phyloP scores from a whole-genome alignment of 2,329 filamentous ascomycete genomes.

The Dothideomycetes sp. region DNA sequence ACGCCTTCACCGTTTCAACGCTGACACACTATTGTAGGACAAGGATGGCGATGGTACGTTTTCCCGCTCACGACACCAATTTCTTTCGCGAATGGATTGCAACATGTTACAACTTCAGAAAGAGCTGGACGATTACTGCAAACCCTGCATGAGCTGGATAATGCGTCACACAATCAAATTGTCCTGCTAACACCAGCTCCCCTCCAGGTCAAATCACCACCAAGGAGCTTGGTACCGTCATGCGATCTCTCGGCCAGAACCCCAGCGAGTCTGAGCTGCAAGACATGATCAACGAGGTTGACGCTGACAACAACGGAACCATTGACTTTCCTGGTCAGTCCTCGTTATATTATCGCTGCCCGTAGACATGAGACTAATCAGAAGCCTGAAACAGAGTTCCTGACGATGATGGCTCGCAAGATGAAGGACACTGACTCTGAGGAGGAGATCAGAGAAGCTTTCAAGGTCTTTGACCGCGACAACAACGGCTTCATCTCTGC shows the following conservation, averaged over 20 bases:
- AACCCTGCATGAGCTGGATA: too few species aligned
- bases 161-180: constrained; percentile 1
- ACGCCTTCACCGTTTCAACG: constrained; percentile 6
- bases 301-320: constrained; percentile 53
- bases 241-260: constrained; percentile 53
- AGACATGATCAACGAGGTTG: constrained; percentile 58
- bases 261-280: constrained; percentile 51
- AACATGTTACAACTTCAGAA: too few species aligned
- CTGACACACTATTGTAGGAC: constrained; percentile 30
- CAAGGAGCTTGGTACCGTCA: constrained; percentile 51
- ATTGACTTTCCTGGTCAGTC: constrained; percentile 51
- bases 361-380: background rate
- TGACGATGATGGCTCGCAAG: constrained; percentile 55
- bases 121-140: too few species aligned
- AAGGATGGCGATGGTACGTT: constrained; percentile 46
- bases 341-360: background rate
- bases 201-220: constrained; percentile 50
- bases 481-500: constrained; percentile 55
- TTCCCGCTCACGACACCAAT: background rate
- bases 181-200: background rate
- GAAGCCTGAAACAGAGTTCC: constrained; percentile 40
- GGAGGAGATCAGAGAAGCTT: constrained; percentile 54
- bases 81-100: too few species aligned
- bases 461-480: constrained; percentile 56
- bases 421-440: constrained; percentile 52